These are phyloP conservation scores for Exophiala sideris DNA, from an alignment of 2,329 filamentous ascomycete genomes.

Conservation along the genomic window DNA sequence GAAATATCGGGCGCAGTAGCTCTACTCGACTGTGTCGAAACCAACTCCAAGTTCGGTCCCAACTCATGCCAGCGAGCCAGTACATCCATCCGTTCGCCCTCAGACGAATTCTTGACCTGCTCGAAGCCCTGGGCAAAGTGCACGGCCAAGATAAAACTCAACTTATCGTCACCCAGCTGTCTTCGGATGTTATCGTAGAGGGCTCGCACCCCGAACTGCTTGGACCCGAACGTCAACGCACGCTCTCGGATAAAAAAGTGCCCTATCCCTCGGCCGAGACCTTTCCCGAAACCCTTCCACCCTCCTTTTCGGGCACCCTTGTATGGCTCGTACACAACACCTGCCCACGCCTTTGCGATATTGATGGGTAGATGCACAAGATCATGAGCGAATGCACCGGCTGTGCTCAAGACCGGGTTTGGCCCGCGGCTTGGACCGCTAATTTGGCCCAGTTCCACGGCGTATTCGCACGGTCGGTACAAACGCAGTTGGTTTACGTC, in stretches of 20 bases:
- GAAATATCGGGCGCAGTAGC: neutral
- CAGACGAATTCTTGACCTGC: conserved; percentile 24
- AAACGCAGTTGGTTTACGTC: conserved; percentile 69
- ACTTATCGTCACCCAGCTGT: conserved; percentile 24
- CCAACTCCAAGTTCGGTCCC: conserved; percentile 11
- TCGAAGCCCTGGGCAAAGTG: conserved; percentile 31
- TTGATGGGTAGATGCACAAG: conserved; percentile 66
- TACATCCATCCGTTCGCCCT: conserved; percentile 29
- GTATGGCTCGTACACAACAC: conserved; percentile 43
- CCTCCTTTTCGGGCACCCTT: conserved; percentile 42
- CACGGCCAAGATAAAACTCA: conserved; percentile 32
- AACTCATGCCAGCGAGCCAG: conserved; percentile 28
- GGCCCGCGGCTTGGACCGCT: conserved; percentile 31
- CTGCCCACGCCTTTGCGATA: conserved; percentile 44
- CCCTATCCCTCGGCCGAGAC: conserved; percentile 46
- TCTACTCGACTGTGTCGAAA: neutral
- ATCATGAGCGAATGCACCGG: conserved; percentile 69
- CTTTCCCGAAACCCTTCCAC: conserved; percentile 39
- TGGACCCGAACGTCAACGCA: conserved; percentile 13
- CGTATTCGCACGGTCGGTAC: conserved; percentile 63
- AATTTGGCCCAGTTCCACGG: conserved; percentile 54
- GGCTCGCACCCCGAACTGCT: conserved; percentile 25
- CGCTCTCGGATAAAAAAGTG: conserved; percentile 68
- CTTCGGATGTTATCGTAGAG: conserved; percentile 29
- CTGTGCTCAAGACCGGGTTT: conserved; percentile 74